phyloP scores from a whole-genome alignment of 345 rosid species.

The Orychophragmus violaceus region DNA sequence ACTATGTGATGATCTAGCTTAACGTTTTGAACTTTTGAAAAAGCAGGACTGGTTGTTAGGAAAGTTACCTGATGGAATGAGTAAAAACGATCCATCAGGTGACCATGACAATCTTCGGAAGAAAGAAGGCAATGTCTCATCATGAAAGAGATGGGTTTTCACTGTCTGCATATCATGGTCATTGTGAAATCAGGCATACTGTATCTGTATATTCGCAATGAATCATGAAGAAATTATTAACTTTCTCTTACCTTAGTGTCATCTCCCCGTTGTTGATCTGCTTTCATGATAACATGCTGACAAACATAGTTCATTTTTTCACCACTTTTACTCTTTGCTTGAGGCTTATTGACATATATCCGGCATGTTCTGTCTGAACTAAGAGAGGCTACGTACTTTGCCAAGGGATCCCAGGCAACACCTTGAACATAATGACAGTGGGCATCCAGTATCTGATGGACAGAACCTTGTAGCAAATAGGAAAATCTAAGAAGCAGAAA shows the following conservation, averaged over 20 bases:
- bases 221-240: slow-evolving; percentile 5
- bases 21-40: not conserved
- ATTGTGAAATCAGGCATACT: not conserved
- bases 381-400: slow-evolving; percentile 74
- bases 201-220: not conserved
- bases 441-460: slow-evolving; percentile 77
- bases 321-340: slow-evolving; percentile 51
- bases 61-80: slow-evolving; percentile 73
- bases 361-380: slow-evolving; percentile 98
- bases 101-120: slow-evolving; percentile 98
- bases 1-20: not conserved
- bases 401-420: slow-evolving; percentile 94
- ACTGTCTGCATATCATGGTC: slow-evolving; percentile 40
- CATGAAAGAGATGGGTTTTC: slow-evolving; percentile 81
- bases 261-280: slow-evolving; percentile 54
- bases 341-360: slow-evolving; percentile 67
- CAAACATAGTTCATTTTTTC: slow-evolving; percentile 67
- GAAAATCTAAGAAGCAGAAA: not conserved
- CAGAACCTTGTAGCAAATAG: slow-evolving; percentile 56
- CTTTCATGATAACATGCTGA: slow-evolving; percentile 73
- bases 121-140: slow-evolving; percentile 92
- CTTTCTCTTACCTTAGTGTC: slow-evolving; percentile 58
- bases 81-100: slow-evolving; percentile 94
- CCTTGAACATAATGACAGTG: slow-evolving; percentile 99
- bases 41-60: not conserved